Base-by-base conservation (phyloP, 768 basidiomycete species). In the Trametes punicea region DNA sequence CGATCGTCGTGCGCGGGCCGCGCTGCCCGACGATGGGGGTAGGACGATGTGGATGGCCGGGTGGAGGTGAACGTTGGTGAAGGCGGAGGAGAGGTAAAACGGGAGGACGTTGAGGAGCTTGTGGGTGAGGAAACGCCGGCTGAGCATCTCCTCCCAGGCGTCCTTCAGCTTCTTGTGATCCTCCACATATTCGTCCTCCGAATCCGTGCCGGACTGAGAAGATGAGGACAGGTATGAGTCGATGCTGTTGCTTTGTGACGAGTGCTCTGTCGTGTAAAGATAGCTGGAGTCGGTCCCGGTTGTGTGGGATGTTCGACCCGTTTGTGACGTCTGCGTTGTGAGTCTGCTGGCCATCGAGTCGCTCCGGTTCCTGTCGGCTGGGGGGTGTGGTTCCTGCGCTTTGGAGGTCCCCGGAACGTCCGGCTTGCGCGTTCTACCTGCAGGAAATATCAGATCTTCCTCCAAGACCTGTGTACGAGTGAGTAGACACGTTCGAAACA, bases 391-490 rank as follows among this genome's bases (percentile, higher is more conserved):
- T 29, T 42, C 51, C n/a, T 44, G 31, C 10, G 33, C 18, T 2
- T 42, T 48, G 3, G 51, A 44, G 6, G 46, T 27, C 11, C 39
- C 16, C n/a, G 48, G 40, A 3, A 9, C 29, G 15, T 33, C 33
- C 1, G 51, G 58, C 27, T 51, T 60, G 11, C 48, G 53, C 8
- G 53, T 51, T n/a, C 51, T 45, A 7, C 57, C 58, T 18, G 58
- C 58, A 7, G 88, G 88, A 64, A 90, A 90, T 44, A 88, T 75
- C 6, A 83, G 75, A 64, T 88, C 87, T 56, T 90, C 88, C 67
- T 88, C 88, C 33, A 88, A 78, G 8, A 88, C 73, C 87, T 89
- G 48, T 6, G 29, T 10, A 8, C 27, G 13, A n/a, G 15, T 31
- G 3, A 41, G 41, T 25, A n/a, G 26, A 42, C 26, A 6, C 33